A percentile compares a stretch with the other conserved stretches of the same genome.
These are phyloP conservation scores for Zymoseptoria brevis DNA, from an alignment of 2,329 filamentous ascomycete species.

Conservation along the genomic window DNA sequence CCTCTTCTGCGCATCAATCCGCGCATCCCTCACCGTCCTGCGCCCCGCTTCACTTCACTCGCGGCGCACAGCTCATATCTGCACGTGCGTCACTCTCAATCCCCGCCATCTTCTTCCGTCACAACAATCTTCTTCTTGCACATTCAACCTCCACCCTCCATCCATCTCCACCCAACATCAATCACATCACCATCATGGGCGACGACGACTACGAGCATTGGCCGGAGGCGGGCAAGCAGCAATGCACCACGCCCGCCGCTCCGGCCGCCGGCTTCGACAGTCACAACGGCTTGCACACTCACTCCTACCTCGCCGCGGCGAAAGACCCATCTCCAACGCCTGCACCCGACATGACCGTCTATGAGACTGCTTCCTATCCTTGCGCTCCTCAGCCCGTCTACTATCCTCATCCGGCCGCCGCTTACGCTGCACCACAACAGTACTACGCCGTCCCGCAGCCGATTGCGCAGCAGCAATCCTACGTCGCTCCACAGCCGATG, in stretches of 20 bases:
- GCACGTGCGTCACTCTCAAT: conserved; percentile 6
- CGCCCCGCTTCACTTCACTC: conserved; percentile 8
- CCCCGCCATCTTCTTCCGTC: conserved; percentile 2
- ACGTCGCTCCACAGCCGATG: conserved; percentile 9
- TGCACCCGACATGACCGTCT: background rate
- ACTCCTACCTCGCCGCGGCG: conserved; percentile 18
- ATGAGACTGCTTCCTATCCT: conserved; percentile 4
- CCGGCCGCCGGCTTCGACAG: conserved; percentile 19
- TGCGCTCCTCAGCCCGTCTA: conserved; percentile 15
- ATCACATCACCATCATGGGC: conserved; percentile 12
- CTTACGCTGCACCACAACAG: conserved; percentile 12
- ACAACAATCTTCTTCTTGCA: conserved; percentile 6
- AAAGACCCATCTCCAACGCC: conserved; percentile 9
- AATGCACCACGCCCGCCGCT: conserved; percentile 7
- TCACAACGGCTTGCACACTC: conserved; percentile 24
- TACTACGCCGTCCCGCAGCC: conserved; percentile 15
- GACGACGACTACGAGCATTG: conserved; percentile 27
- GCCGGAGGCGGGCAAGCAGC: conserved; percentile 19
- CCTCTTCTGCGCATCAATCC: background rate
- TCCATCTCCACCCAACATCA: conserved; percentile 1
- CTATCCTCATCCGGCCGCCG: conserved; percentile 10
- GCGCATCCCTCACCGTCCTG: background rate
- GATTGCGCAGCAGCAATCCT: conserved; percentile 2
- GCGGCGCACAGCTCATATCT: background rate
- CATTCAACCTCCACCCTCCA: background rate